Conservation (phyloP, 495 filamentous ascomycete genomes). For the Tuber magnatum region DNA sequence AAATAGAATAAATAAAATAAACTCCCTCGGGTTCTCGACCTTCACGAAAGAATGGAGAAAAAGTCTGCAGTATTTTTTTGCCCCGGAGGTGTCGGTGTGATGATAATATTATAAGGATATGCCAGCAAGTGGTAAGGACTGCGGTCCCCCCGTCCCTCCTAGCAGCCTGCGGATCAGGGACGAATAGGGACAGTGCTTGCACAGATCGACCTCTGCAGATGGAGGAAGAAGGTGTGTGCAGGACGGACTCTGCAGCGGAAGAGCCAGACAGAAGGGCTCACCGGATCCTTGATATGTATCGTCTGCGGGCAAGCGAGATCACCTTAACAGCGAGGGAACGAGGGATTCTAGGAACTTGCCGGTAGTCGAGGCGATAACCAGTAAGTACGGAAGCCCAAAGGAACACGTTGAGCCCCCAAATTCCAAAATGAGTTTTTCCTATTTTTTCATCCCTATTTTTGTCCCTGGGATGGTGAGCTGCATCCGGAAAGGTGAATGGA, state of each 20-base stretch:
- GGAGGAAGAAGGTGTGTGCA: not conserved
- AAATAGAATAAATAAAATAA: not conserved
- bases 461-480: not conserved
- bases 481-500: not conserved
- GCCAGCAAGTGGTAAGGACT: not conserved
- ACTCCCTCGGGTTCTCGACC: not conserved
- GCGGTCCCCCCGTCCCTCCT: not conserved
- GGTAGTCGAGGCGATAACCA: not conserved
- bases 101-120: not conserved
- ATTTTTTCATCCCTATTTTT: not conserved
- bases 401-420: not conserved
- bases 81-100: not conserved
- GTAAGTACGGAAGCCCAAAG: not conserved
- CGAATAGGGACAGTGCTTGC: conserved; percentile 1
- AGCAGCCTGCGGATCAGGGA: not conserved
- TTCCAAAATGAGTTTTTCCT: not conserved
- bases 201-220: not conserved
- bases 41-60: not conserved
- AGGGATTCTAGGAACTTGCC: conserved; percentile 2
- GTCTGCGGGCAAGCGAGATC: conserved; percentile 4
- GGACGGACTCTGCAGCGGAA: not conserved
- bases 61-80: not conserved
- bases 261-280: not conserved
- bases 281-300: not conserved
- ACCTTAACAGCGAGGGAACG: not conserved